A percentile compares a stretch with the other conserved stretches of the same genome.
Conservation (phyloP, 805 yeast species). For the Metschnikowia aberdeeniae region DNA sequence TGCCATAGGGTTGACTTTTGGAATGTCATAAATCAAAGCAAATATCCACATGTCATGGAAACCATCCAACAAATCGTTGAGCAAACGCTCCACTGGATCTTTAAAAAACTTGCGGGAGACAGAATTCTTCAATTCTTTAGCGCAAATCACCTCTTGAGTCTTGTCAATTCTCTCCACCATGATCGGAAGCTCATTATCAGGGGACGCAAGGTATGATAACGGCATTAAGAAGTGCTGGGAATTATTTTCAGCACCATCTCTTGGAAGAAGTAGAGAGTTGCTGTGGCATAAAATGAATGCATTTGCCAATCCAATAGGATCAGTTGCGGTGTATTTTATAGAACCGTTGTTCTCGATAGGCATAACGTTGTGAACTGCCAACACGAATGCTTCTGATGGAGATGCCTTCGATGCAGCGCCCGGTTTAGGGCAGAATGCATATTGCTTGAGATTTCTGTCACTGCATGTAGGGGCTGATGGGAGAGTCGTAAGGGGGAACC, state of each 20-base stretch:
- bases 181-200: constrained; percentile 50
- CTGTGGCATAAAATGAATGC: constrained; percentile 45
- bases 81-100: constrained; percentile 5
- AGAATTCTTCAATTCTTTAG: not conserved
- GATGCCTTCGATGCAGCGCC: not conserved
- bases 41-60: constrained; percentile 16
- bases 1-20: constrained; percentile 1
- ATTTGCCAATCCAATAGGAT: constrained; percentile 52
- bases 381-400: constrained; percentile 30
- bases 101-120: constrained; percentile 2
- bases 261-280: constrained; percentile 42
- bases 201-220: constrained; percentile 47
- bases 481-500: constrained; percentile 47
- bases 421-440: not conserved
- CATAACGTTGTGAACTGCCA: constrained; percentile 51
- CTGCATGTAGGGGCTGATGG: constrained; percentile 7
- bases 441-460: not conserved
- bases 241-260: constrained; percentile 10
- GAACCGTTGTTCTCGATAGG: constrained; percentile 18
- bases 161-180: constrained; percentile 44
- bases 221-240: constrained; percentile 34
- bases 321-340: constrained; percentile 43
- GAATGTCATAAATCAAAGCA: constrained; percentile 10
- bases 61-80: constrained; percentile 12
- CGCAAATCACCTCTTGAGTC: not conserved